These are phyloP conservation scores for Nicotiana obtusifolia DNA, from an alignment of 257 asterid genomes.

Conservation along the genomic window DNA sequence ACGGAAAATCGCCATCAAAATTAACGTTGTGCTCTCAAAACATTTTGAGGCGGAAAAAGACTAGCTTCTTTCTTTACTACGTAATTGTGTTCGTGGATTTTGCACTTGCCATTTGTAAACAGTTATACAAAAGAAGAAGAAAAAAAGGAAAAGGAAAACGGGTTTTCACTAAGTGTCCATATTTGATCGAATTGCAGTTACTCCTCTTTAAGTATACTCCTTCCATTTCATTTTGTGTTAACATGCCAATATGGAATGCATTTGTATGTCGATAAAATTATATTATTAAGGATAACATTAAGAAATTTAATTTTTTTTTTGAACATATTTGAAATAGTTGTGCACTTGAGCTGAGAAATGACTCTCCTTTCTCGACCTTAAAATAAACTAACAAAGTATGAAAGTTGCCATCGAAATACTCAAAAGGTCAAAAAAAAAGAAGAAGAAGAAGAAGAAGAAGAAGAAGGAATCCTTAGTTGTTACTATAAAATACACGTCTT, in stretches of 20 bases:
- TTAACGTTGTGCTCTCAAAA: background rate
- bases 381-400: background rate
- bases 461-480: too few species aligned
- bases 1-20: background rate
- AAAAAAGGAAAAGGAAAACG: too few species aligned
- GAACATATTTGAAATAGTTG: too few species aligned
- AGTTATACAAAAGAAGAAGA: too few species aligned
- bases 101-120: background rate
- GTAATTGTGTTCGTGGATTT: background rate
- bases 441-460: too few species aligned
- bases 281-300: too few species aligned
- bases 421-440: background rate
- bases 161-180: too few species aligned
- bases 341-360: background rate
- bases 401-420: background rate
- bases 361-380: background rate
- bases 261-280: too few species aligned
- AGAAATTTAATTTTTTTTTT: too few species aligned
- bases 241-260: too few species aligned
- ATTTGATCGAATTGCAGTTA: background rate
- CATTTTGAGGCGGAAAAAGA: background rate
- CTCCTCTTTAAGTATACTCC: too few species aligned
- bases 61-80: background rate
- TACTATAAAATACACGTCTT: background rate
- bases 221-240: too few species aligned